Base-by-base conservation (phyloP, 2,329 filamentous ascomycete species). In the Cercospora sp. region DNA sequence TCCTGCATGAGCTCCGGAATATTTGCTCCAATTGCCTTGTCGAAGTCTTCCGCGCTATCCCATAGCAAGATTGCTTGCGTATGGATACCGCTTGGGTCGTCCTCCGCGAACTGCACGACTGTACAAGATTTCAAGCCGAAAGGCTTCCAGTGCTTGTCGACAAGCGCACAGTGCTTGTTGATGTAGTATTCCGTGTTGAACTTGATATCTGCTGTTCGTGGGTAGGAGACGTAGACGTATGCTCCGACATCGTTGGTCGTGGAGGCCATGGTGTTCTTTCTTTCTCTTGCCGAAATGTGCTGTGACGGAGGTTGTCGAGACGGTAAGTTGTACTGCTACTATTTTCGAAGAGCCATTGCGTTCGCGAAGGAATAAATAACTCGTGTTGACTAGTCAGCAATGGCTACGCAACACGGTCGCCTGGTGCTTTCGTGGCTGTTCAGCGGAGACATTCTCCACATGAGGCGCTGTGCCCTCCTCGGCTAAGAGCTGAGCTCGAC, bases 101-200 rank as follows among this genome's bases (percentile, higher is more conserved):
- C 66, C 10, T 69, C 62, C 3, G 65, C 36, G 45, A 74, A 74
- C 45, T 72, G 61, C 2, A 72, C 63, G 6, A 74, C 70, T 8
- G 68, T 70, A 66, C 72, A 73, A 45, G 66, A 68, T 74, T 78
- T 75, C 7, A 84, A 75, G 40, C 82, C 82, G 42, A 72, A 73
- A 1, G 73, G 67, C 0, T 60, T 69, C 80, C 81, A 84, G 40
- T 74, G 73, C 62, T 77, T 75, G 57, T 75, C 70, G 7, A 83
- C 81, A 3, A 84, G 72, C 2, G 79, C 77, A 78, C 84, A 81
- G 74, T 84, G 82, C 6, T 63, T 78, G 3, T 74, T 67, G 30
- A 83, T 70, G 72, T 83, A 84, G 78, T 84, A 84, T 36, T 82
- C 77, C 71, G 83, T 76, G 74, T 84, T 75, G 76, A 84, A 84